Percentiles rank a stretch among this genome's conserved stretches.
Evolutionary conservation across 2,329 filamentous ascomycete species (phyloP).

Genomic region (Fusarium sp.): DNA sequence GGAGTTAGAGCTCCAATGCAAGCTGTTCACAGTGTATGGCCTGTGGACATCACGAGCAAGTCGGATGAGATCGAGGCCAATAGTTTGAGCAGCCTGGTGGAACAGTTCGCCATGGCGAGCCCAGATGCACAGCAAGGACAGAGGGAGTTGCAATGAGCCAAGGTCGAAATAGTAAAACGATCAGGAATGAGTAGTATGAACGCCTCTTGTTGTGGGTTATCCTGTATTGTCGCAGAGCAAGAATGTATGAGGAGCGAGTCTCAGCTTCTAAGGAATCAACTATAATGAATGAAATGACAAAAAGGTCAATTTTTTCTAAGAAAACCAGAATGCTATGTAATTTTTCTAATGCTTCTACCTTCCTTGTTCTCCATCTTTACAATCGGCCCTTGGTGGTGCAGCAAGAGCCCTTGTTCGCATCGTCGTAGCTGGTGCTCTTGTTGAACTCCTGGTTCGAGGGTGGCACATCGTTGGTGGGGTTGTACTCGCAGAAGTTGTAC

Average conservation of each 20-base stretch:
- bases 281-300: not conserved
- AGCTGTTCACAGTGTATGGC: not conserved
- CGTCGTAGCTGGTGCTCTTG: slow-evolving; percentile 17
- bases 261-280: not conserved
- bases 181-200: not conserved
- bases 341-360: not conserved
- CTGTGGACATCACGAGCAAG: not conserved
- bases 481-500: slow-evolving; percentile 62
- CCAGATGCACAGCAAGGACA: not conserved
- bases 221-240: not conserved
- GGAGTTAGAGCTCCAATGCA: not conserved
- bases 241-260: not conserved
- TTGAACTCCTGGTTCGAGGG: slow-evolving; percentile 15
- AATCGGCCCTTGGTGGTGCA: not conserved
- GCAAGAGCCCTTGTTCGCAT: not conserved
- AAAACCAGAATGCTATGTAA: not conserved
- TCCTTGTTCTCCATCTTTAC: not conserved
- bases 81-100: not conserved
- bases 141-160: not conserved
- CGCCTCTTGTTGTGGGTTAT: not conserved
- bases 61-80: not conserved
- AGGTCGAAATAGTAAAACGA: not conserved
- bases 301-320: not conserved
- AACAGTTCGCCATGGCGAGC: not conserved
- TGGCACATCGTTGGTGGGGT: slow-evolving; percentile 57